phyloP scores from a whole-genome alignment of 2,329 filamentous ascomycete species.

The Acrocalymma vagum region DNA sequence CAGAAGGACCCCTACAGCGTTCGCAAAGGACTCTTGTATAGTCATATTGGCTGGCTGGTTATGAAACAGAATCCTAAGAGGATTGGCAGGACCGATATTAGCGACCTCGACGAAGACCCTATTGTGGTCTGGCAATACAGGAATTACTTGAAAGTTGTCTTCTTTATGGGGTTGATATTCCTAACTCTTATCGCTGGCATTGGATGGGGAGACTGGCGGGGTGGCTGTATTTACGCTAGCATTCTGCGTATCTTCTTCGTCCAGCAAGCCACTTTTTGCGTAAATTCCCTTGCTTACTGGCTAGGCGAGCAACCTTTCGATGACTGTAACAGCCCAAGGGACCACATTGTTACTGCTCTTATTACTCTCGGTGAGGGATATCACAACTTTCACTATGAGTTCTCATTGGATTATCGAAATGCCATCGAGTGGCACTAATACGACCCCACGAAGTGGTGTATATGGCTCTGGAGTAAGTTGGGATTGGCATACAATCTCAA shows the following conservation, averaged over 20 bases:
- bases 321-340: slow-evolving; percentile 46
- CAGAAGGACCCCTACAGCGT: slow-evolving; percentile 60
- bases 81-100: slow-evolving; percentile 58
- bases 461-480: slow-evolving; percentile 41
- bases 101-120: slow-evolving; percentile 59
- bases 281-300: slow-evolving; percentile 62
- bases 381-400: slow-evolving; percentile 54
- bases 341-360: slow-evolving; percentile 48
- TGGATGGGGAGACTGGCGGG: slow-evolving; percentile 57
- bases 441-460: slow-evolving; percentile 52
- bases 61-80: slow-evolving; percentile 60
- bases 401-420: slow-evolving; percentile 52
- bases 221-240: slow-evolving; percentile 58
- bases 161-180: slow-evolving; percentile 53
- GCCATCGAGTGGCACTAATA: slow-evolving; percentile 50
- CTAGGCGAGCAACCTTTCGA: slow-evolving; percentile 56
- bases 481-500: slow-evolving; percentile 48
- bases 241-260: slow-evolving; percentile 59
- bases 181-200: slow-evolving; percentile 56
- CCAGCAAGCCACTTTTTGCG: slow-evolving; percentile 61
- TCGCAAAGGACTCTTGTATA: slow-evolving; percentile 57
- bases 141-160: slow-evolving; percentile 53
- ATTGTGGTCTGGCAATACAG: slow-evolving; percentile 58
- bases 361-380: slow-evolving; percentile 53
- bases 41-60: slow-evolving; percentile 60